These are phyloP conservation scores for Fusarium paranaense DNA, from an alignment of 2,329 filamentous ascomycete genomes.

Conservation along the genomic window DNA sequence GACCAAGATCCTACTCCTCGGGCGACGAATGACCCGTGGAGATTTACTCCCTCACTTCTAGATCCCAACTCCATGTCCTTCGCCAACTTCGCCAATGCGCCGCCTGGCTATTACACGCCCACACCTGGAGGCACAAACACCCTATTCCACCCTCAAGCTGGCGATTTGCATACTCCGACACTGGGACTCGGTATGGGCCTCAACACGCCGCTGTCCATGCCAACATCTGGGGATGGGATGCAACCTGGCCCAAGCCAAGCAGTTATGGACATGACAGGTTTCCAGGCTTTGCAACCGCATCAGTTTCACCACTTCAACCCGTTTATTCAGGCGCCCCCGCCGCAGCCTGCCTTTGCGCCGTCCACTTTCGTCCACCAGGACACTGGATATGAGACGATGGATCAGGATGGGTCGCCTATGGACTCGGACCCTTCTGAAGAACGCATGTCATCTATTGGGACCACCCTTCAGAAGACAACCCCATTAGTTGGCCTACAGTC, in stretches of 20 bases:
- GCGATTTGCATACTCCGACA: slow-evolving; percentile 87
- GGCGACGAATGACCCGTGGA: slow-evolving; percentile 83
- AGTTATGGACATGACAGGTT: slow-evolving; percentile 75
- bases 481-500: slow-evolving; percentile 70
- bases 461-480: slow-evolving; percentile 71
- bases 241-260: slow-evolving; percentile 63
- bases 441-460: slow-evolving; percentile 67
- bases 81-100: slow-evolving; percentile 80
- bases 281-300: slow-evolving; percentile 71
- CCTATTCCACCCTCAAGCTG: slow-evolving; percentile 84
- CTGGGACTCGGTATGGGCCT: slow-evolving; percentile 80
- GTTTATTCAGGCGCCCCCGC: slow-evolving; percentile 72
- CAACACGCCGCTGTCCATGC: slow-evolving; percentile 84
- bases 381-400: slow-evolving; percentile 82
- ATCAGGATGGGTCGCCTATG: slow-evolving; percentile 78
- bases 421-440: slow-evolving; percentile 64
- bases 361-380: slow-evolving; percentile 85
- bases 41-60: slow-evolving; percentile 88
- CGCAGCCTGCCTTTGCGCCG: slow-evolving; percentile 75
- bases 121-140: slow-evolving; percentile 85
- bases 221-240: slow-evolving; percentile 73
- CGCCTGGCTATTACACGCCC: slow-evolving; percentile 87
- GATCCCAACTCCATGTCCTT: slow-evolving; percentile 89
- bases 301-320: slow-evolving; percentile 76
- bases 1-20: slow-evolving; percentile 87